Evolutionary conservation across 768 basidiomycete genomes (phyloP), one percentile per base, ranked within the genome.

Genomic region (Pholiota conissans): DNA sequence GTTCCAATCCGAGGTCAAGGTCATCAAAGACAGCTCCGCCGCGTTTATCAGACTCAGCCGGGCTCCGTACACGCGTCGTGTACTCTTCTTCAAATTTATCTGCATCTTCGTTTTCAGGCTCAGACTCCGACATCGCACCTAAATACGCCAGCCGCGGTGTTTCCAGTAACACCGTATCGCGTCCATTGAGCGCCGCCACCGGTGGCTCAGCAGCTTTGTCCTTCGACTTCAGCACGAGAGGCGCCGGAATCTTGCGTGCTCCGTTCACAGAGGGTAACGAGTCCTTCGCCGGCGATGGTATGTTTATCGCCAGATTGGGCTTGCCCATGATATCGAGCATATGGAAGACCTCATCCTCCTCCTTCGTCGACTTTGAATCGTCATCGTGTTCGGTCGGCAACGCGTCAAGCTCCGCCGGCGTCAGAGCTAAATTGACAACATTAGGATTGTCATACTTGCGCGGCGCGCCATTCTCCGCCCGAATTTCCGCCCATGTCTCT

Each of bases 401-500:
- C 16, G 56, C 59, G 20, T 65, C 63, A 8, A 75, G 63, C 47
- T 78, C 76, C 2, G 73, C 72, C 27, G 75, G 79, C 56, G 80
- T 81, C 45, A 87, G 69, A 14, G 83, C 80, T 8, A 87, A 75
- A 22, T 83, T 69, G 37, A 84, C 79, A 37, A 84, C 68, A 59
- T 85, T 77, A 1, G 81, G 79, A 64, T 82, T 76, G 30, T 62
- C 26, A 8, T 67, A 57, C 57, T 62, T 69, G 64, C 58, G 69
- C 54, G 40, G 56, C 57, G 60, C 59, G 46, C 63, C 69, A 27
- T 65, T 67, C 56, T 77, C 66, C 22, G 56, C 70, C 37, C 73
- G 83, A 49, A 88, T 75, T 50, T 82, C 82, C 56, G 76, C 74
- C 86, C 86, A 87, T 0, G 82, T 79, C 61, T 86, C 82, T 59